Percentiles rank a stretch among this genome's conserved stretches.
phyloP scores from a whole-genome alignment of 177 flowering plant genomes.

The Vitis hybrid region DNA sequence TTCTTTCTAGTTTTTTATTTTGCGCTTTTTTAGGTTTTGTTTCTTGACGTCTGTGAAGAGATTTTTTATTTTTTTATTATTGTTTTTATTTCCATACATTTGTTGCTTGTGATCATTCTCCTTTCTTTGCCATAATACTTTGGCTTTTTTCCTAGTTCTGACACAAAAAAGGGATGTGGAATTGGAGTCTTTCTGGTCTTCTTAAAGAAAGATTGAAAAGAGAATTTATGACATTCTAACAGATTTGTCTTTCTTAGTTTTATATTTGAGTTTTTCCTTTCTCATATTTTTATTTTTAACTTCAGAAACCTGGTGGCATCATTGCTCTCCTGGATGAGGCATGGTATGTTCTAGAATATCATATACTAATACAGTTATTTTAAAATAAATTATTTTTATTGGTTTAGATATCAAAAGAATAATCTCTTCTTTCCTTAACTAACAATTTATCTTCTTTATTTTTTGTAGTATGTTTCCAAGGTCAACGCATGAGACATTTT shows the following conservation, averaged over 20 bases:
- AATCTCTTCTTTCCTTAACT: background rate
- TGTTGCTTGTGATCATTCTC: too few species aligned
- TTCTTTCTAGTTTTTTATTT: too few species aligned
- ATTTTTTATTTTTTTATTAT: too few species aligned
- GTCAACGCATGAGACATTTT: constrained; percentile 93
- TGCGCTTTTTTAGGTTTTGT: too few species aligned
- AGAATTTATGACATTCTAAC: background rate
- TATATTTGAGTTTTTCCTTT: constrained; percentile 3
- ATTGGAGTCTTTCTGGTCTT: background rate
- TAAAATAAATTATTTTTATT: background rate
- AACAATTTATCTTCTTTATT: constrained; percentile 4
- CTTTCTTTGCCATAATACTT: too few species aligned
- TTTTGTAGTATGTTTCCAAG: constrained; percentile 90
- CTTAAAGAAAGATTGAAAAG: background rate
- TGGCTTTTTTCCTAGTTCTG: too few species aligned
- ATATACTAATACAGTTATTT: background rate
- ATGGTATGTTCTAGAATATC: constrained; percentile 54
- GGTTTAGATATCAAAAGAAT: background rate
- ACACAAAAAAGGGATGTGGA: too few species aligned
- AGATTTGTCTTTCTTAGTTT: background rate
- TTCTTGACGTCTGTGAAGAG: too few species aligned
- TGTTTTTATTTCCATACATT: too few species aligned
- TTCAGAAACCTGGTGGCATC: constrained; percentile 98
- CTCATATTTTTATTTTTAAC: constrained; percentile 15
- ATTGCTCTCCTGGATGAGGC: constrained; percentile 97